A percentile compares a stretch with the other conserved stretches of the same genome.
These are phyloP conservation scores for Geosiphon pyriformis DNA, from an alignment of 192 early-diverging fungal species.

Conservation along the genomic window DNA sequence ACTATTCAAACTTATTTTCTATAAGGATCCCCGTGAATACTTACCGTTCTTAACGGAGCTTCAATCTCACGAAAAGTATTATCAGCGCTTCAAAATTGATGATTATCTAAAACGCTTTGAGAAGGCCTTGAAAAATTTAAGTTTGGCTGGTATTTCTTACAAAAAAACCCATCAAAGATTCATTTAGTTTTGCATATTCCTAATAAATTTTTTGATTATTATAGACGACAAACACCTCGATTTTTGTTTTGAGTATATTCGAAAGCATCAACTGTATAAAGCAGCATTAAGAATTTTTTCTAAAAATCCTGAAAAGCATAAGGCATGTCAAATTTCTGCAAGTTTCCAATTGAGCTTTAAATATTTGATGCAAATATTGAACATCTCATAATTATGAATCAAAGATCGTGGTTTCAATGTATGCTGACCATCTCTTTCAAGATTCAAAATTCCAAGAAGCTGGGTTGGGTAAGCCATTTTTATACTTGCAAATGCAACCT, in stretches of 20 bases:
- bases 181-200: background rate
- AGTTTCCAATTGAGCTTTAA: background rate
- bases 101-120: conserved; percentile 67
- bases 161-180: background rate
- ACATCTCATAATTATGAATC: background rate
- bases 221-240: conserved; percentile 46
- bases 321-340: conserved; percentile 30
- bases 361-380: background rate
- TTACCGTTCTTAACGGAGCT: conserved; percentile 82
- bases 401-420: too few species aligned
- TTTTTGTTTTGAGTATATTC: conserved; percentile 58
- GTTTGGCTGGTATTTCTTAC: conserved; percentile 32
- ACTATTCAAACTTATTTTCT: background rate
- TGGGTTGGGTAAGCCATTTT: conserved; percentile 44
- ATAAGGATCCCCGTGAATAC: conserved; percentile 88
- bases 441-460: conserved; percentile 60
- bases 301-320: conserved; percentile 37
- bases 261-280: conserved; percentile 60
- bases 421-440: conserved; percentile 59
- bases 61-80: conserved; percentile 64
- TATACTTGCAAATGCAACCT: too few species aligned
- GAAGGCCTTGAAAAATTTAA: conserved; percentile 70
- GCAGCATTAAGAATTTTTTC: conserved; percentile 53
- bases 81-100: conserved; percentile 85
- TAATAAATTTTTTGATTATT: background rate